Percentiles rank a stretch among this genome's conserved stretches.
phyloP scores from a whole-genome alignment of 1,284 basidiomycete genomes.

The Stygiomarasmius scandens region DNA sequence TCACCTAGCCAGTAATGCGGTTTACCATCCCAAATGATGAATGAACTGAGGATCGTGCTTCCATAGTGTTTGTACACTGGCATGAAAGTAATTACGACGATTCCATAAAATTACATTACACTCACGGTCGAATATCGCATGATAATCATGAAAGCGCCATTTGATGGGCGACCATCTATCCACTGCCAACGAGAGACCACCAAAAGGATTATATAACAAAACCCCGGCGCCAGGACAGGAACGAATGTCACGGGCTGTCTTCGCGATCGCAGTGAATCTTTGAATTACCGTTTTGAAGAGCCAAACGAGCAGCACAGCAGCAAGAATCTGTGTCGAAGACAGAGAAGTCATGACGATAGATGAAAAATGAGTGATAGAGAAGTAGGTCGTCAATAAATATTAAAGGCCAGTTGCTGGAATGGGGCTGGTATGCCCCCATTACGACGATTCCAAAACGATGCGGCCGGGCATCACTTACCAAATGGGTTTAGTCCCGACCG shows the following conservation, averaged over 20 bases:
- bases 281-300: neutral
- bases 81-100: neutral
- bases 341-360: neutral
- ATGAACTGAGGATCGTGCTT: constrained; percentile 13
- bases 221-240: neutral
- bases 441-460: too few relatives aligned
- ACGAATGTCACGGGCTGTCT: neutral
- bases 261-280: neutral
- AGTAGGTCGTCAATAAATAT: too few relatives aligned
- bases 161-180: neutral
- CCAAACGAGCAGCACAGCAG: neutral
- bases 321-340: neutral
- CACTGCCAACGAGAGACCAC: neutral
- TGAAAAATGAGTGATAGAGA: too few relatives aligned
- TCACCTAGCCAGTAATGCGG: constrained; percentile 34
- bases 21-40: constrained; percentile 15
- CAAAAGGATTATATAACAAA: neutral
- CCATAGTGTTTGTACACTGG: constrained; percentile 3
- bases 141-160: constrained; percentile 3
- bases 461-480: too few relatives aligned
- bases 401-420: too few relatives aligned
- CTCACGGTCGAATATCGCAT: neutral
- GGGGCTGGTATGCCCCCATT: too few relatives aligned
- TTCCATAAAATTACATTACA: neutral
- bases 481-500: too few relatives aligned